Base-by-base conservation (phyloP, 805 yeast genomes). In the Candida verbasci region DNA sequence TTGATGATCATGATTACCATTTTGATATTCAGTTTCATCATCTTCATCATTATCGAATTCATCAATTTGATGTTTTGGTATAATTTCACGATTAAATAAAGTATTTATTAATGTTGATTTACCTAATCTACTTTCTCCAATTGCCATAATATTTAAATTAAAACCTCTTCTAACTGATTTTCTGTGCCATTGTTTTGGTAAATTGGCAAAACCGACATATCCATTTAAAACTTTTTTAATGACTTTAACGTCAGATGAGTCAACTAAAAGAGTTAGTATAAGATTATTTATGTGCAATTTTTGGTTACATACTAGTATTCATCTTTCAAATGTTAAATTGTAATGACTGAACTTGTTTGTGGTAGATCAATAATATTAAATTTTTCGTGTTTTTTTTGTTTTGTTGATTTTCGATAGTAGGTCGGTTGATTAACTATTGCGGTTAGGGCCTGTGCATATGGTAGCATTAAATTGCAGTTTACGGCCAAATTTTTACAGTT, bases 171-270 rank as follows among this genome's bases (percentile, higher is more conserved):
- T 82, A 43, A 87, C 78, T 2, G 95, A 82, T 62, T 85, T 87
- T 65, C 96, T 80, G 67, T 93, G 97, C 96, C 97, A 93, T 69
- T 93, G 98, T 57, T 89, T 93, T 41, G 98, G 98, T 55, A 93
- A 73, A 65, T 89, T 93, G 48, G 97, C 95, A 65, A 93, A 93
- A 5, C 98, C 98, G 39, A 93, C 98, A 57, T 84, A 89, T 3
- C 95, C 91, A 49, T 82, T 85, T 50, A 91, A 77, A 57, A 87
- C 87, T 50, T 95, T 81, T 49, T 82, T 80, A 52, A 86, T 76
- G 43, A 87, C 69, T 50, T 82, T 82, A 43, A 76, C 63, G 25
- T 72, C 76, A 39, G 47, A 34, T 17, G 29, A 16, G 17, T 37
- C 32, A 33, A 37, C 37, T 33, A 22, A n/a, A n/a, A n/a, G n/a